These are phyloP conservation scores for Teunomyces panamensis DNA, from an alignment of 805 yeast species.

Conservation along the genomic window DNA sequence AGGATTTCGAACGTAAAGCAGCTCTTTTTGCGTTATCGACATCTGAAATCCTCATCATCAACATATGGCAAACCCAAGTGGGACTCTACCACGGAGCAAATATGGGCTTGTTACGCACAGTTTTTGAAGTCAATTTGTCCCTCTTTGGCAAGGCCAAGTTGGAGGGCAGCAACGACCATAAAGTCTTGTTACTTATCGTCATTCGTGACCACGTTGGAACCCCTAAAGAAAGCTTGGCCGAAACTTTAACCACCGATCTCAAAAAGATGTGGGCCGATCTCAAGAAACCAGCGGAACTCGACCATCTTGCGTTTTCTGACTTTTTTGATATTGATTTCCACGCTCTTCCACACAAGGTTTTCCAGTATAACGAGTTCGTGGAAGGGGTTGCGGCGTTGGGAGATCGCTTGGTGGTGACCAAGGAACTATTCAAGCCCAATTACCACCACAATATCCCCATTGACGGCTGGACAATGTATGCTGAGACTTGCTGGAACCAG, in stretches of 20 bases:
- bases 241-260: constrained; percentile 69
- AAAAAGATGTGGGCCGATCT: constrained; percentile 73
- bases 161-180: constrained; percentile 51
- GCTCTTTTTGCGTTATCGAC: constrained; percentile 93
- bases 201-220: constrained; percentile 93
- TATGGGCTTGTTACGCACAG: constrained; percentile 92
- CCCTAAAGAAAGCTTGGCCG: constrained; percentile 67
- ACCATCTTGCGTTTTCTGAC: constrained; percentile 56
- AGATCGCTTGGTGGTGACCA: constrained; percentile 48
- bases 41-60: constrained; percentile 83
- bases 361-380: constrained; percentile 70
- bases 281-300: constrained; percentile 67
- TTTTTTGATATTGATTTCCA: constrained; percentile 84
- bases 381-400: constrained; percentile 63
- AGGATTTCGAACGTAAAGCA: constrained; percentile 95
- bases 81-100: constrained; percentile 98
- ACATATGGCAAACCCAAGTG: constrained; percentile 96
- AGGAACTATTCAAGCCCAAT: constrained; percentile 55
- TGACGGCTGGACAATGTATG: constrained; percentile 95
- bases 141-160: constrained; percentile 64
- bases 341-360: constrained; percentile 79
- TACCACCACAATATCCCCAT: constrained; percentile 87
- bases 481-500: constrained; percentile 90
- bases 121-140: constrained; percentile 89
- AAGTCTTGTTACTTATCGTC: constrained; percentile 76